These are phyloP conservation scores for Eucalyptus erythrocorys DNA, from an alignment of 345 rosid genomes.

Conservation along the genomic window DNA sequence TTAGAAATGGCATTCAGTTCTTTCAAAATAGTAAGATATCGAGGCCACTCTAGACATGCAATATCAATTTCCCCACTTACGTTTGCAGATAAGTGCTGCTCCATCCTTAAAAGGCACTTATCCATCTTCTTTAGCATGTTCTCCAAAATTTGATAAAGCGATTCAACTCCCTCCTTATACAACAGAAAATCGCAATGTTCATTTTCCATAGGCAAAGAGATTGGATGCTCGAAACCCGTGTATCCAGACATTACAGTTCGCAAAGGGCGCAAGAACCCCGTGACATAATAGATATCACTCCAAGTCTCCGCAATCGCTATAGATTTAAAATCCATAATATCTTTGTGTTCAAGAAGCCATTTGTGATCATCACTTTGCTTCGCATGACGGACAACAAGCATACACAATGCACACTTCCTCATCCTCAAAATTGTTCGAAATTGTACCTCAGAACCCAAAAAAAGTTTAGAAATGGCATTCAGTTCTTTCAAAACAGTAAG, in stretches of 20 bases:
- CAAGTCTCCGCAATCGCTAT: constrained; percentile 11
- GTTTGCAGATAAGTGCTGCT: constrained; percentile 9
- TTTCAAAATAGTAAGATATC: constrained; percentile 66
- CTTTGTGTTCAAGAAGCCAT: constrained; percentile 79
- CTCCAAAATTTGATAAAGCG: too few species aligned
- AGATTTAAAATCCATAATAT: constrained; percentile 67
- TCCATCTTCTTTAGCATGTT: constrained; percentile 16
- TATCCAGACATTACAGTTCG: constrained; percentile 18
- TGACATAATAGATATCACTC: constrained; percentile 44
- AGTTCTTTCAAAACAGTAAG: constrained; percentile 67
- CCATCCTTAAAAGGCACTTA: constrained; percentile 34
- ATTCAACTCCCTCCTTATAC: too few species aligned
- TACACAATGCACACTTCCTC: constrained; percentile 37
- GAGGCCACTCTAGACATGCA: constrained; percentile 26
- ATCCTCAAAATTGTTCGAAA: constrained; percentile 31
- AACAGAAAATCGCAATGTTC: constrained; percentile 4
- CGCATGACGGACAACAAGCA: constrained; percentile 42
- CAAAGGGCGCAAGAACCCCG: constrained; percentile 54
- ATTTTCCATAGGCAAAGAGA: constrained; percentile 25
- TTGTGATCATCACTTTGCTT: constrained; percentile 55
- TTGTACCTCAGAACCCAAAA: constrained; percentile 32
- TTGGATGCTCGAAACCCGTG: constrained; percentile 7
- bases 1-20: constrained; percentile 49
- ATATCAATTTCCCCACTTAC: constrained; percentile 29
- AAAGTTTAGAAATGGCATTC: constrained; percentile 46